A percentile compares a stretch with the other conserved stretches of the same genome.
These are phyloP conservation scores for Neonectria punicea DNA, from an alignment of 2,329 filamentous ascomycete species.

Conservation along the genomic window DNA sequence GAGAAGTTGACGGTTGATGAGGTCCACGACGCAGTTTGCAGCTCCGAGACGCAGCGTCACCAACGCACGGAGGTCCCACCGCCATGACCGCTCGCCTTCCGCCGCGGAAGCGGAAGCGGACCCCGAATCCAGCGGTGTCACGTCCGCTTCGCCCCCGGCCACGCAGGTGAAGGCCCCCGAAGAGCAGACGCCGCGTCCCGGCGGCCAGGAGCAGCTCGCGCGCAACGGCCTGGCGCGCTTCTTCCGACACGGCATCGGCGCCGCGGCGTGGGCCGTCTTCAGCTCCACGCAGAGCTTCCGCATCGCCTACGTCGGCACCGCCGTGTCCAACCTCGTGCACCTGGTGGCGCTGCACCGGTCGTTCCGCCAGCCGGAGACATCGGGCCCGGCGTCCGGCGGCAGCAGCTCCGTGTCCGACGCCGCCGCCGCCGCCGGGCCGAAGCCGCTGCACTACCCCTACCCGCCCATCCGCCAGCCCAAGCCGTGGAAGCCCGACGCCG, in stretches of 20 bases:
- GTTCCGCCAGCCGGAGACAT: constrained; percentile 35
- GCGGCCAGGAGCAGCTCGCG: constrained; percentile 38
- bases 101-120: constrained; percentile 22
- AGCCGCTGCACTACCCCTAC: constrained; percentile 38
- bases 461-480: constrained; percentile 38
- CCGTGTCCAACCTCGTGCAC: constrained; percentile 40
- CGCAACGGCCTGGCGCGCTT: constrained; percentile 38
- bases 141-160: not conserved
- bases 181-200: constrained; percentile 14
- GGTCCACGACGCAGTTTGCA: constrained; percentile 40
- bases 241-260: constrained; percentile 40
- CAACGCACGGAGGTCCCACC: constrained; percentile 15
- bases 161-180: constrained; percentile 8
- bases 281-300: constrained; percentile 39
- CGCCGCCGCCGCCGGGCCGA: not conserved
- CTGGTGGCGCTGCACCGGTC: constrained; percentile 37
- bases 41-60: constrained; percentile 27
- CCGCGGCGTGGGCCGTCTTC: constrained; percentile 40
- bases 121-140: not conserved
- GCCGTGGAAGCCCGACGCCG: constrained; percentile 36
- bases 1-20: constrained; percentile 12
- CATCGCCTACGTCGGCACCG: constrained; percentile 41
- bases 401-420: constrained; percentile 28
- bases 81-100: constrained; percentile 15
- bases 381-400: constrained; percentile 18